Conservation (phyloP, 2,329 filamentous ascomycete species). For the Diaporthe australafricana region DNA sequence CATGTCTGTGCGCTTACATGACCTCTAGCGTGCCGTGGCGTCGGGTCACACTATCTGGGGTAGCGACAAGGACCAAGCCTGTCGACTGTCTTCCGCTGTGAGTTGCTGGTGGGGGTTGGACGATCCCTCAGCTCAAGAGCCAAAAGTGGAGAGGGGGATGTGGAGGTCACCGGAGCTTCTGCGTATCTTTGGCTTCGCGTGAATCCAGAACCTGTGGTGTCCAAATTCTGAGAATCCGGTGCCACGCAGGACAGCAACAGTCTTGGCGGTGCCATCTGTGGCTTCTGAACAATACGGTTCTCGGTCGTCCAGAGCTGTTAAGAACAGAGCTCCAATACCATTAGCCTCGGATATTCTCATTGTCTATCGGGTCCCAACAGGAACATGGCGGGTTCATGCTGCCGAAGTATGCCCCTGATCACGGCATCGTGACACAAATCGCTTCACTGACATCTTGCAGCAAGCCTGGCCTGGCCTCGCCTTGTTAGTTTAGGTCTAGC, state of each 20-base stretch:
- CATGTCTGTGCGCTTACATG: conserved; percentile 12
- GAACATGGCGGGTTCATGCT: background rate
- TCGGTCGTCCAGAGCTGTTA: background rate
- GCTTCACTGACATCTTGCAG: conserved; percentile 4
- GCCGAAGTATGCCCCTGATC: background rate
- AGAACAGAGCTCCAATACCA: background rate
- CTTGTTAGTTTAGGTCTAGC: background rate
- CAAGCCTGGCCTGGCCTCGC: background rate
- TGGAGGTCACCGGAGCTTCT: background rate
- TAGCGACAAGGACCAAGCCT: background rate
- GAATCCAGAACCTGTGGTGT: background rate
- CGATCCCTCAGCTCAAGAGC: background rate
- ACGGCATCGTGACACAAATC: background rate
- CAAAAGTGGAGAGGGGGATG: too few species aligned
- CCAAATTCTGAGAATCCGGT: too few species aligned
- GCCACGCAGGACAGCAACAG: too few species aligned
- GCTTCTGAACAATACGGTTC: background rate
- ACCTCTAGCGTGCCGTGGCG: conserved; percentile 14
- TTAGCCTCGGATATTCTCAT: background rate
- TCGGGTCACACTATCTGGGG: conserved; percentile 26
- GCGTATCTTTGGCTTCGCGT: background rate
- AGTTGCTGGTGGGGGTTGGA: background rate
- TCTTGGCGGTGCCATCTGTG: background rate
- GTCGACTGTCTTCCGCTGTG: background rate
- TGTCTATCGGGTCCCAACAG: background rate